Evolutionary conservation across 2,329 filamentous ascomycete genomes (phyloP).

Genomic region (Byssothecium circinans): DNA sequence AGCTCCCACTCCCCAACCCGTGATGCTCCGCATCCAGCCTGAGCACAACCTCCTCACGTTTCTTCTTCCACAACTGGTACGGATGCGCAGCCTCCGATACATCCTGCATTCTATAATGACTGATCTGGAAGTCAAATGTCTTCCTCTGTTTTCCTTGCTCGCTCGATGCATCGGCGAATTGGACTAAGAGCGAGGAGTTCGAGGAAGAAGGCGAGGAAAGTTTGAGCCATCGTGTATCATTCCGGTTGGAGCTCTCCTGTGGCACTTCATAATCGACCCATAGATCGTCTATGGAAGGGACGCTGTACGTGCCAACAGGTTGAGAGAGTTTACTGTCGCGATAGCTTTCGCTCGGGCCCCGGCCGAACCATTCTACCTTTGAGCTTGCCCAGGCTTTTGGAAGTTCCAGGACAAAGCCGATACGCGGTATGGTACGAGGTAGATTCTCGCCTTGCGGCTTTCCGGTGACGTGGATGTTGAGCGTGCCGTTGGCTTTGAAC

Average conservation of each 20-base stretch:
- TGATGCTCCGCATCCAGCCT: slow-evolving; percentile 65
- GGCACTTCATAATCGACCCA: slow-evolving; percentile 66
- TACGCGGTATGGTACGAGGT: slow-evolving; percentile 61
- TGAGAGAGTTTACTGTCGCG: slow-evolving; percentile 65
- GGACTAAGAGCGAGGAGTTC: slow-evolving; percentile 21
- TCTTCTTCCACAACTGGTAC: slow-evolving; percentile 59
- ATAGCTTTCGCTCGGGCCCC: slow-evolving; percentile 67
- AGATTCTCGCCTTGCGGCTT: slow-evolving; percentile 52
- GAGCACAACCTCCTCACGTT: slow-evolving; percentile 59
- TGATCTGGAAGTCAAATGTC: slow-evolving; percentile 55
- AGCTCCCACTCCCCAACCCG: slow-evolving; percentile 64
- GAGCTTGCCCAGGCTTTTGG: slow-evolving; percentile 46
- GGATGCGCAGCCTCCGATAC: slow-evolving; percentile 65
- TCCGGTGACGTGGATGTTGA: slow-evolving; percentile 52
- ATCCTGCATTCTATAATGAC: slow-evolving; percentile 55
- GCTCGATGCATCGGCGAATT: slow-evolving; percentile 22
- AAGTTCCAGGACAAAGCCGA: slow-evolving; percentile 62
- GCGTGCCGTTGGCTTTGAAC: slow-evolving; percentile 49
- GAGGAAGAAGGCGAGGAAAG: slow-evolving; percentile 16
- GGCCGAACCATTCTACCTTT: slow-evolving; percentile 62
- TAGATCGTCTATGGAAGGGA: slow-evolving; percentile 51
- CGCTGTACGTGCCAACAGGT: slow-evolving; percentile 53
- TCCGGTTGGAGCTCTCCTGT: slow-evolving; percentile 68
- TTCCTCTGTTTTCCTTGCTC: slow-evolving; percentile 17
- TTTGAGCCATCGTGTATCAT: slow-evolving; percentile 61